These are phyloP conservation scores for Metschnikowia drakensbergensis DNA, from an alignment of 805 yeast genomes.

Conservation along the genomic window DNA sequence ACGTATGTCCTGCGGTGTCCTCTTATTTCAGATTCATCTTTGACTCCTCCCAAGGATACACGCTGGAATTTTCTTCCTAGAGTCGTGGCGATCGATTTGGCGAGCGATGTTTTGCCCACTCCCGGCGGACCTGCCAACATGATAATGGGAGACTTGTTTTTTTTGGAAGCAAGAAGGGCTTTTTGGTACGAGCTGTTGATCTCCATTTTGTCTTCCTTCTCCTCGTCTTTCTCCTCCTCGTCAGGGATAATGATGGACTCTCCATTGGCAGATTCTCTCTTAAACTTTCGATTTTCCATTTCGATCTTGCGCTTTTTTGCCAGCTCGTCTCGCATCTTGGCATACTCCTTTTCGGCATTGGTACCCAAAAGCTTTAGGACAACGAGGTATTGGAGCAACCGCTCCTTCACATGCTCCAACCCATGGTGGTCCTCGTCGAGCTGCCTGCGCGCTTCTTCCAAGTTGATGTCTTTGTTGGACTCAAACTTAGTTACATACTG, in stretches of 20 bases:
- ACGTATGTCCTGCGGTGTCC: conserved; percentile 91
- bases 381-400: conserved; percentile 76
- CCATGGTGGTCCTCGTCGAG: conserved; percentile 80
- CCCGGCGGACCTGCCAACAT: conserved; percentile 92
- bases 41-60: conserved; percentile 80
- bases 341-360: conserved; percentile 30
- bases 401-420: conserved; percentile 63
- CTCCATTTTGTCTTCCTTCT: conserved; percentile 23
- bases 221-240: conserved; percentile 30
- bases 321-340: conserved; percentile 7
- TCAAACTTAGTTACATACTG: conserved; percentile 27
- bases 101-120: conserved; percentile 86
- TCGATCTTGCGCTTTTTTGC: conserved; percentile 8
- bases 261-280: conserved; percentile 18
- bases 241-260: conserved; percentile 33
- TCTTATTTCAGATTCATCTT: conserved; percentile 84
- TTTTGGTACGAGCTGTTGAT: conserved; percentile 5
- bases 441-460: conserved; percentile 49
- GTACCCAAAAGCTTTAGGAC: conserved; percentile 58
- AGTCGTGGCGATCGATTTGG: conserved; percentile 73
- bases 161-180: conserved; percentile 24
- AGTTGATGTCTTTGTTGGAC: conserved; percentile 45
- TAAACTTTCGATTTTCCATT: conserved; percentile 16
- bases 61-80: conserved; percentile 74
- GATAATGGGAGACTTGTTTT: conserved; percentile 65